phyloP scores from a whole-genome alignment of 2,329 filamentous ascomycete species.

The Sporothrix inflata region DNA sequence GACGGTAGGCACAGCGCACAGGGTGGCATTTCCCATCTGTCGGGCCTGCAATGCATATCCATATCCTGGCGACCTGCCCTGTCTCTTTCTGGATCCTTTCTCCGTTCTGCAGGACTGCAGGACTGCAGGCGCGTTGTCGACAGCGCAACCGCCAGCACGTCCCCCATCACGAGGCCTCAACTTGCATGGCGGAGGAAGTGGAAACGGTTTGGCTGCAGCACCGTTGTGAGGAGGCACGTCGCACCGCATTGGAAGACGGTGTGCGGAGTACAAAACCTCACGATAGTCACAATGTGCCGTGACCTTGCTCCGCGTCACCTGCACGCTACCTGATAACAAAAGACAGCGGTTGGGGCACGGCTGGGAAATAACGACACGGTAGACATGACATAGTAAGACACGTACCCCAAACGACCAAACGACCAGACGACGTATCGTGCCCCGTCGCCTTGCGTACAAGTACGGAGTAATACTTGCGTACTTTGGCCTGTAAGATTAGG shows the following conservation, averaged over 20 bases:
- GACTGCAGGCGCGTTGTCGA: not conserved
- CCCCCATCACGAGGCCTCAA: conserved; percentile 6
- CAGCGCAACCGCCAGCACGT: conserved; percentile 10
- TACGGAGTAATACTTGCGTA: too few species aligned
- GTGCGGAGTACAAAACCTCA: not conserved
- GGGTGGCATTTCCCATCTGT: conserved; percentile 23
- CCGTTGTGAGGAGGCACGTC: not conserved
- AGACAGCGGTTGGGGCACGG: not conserved
- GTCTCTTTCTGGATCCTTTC: not conserved
- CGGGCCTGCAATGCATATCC: conserved; percentile 3
- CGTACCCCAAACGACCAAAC: not conserved
- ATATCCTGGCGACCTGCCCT: not conserved
- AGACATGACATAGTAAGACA: not conserved
- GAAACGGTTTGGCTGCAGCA: not conserved
- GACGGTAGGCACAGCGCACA: conserved; percentile 1
- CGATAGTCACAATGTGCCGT: not conserved
- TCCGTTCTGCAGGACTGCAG: not conserved
- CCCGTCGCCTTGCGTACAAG: not conserved
- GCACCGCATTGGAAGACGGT: conserved; percentile 15
- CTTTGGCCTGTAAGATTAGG: not conserved
- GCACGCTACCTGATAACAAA: not conserved
- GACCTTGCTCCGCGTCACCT: conserved; percentile 7
- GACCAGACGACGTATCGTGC: too few species aligned
- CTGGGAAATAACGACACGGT: conserved; percentile 6
- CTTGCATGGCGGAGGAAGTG: conserved; percentile 11